Conservation (phyloP, 805 yeast genomes). For the Spathaspora arborariae region DNA sequence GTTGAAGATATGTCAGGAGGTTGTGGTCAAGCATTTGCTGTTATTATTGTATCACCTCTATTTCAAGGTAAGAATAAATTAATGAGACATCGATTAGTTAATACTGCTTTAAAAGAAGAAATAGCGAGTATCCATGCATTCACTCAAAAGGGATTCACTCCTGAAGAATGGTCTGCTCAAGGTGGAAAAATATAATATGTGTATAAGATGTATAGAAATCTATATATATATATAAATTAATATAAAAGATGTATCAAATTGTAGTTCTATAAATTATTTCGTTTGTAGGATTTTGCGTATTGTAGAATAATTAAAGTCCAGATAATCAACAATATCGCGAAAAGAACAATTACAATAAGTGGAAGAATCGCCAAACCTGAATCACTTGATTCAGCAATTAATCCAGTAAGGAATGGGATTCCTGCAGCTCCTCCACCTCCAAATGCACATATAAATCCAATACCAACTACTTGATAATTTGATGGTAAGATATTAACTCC, state of each 20-base stretch:
- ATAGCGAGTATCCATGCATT: slow-evolving; percentile 90
- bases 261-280: slow-evolving; percentile 6
- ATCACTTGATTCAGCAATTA: slow-evolving; percentile 31
- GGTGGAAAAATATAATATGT: slow-evolving; percentile 24
- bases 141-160: slow-evolving; percentile 85
- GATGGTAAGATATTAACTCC: slow-evolving; percentile 61
- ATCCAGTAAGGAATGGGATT: slow-evolving; percentile 63
- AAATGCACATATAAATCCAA: slow-evolving; percentile 72
- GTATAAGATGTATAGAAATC: background rate
- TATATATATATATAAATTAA: background rate
- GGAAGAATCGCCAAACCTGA: slow-evolving; percentile 32
- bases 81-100: slow-evolving; percentile 83
- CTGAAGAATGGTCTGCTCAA: slow-evolving; percentile 71
- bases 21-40: slow-evolving; percentile 97
- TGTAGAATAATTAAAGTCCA: slow-evolving; percentile 21
- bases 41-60: slow-evolving; percentile 67
- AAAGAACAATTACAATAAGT: slow-evolving; percentile 22
- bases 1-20: slow-evolving; percentile 86
- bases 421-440: slow-evolving; percentile 86
- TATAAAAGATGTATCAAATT: background rate
- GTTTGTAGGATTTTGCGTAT: slow-evolving; percentile 6
- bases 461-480: slow-evolving; percentile 57
- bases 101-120: slow-evolving; percentile 75
- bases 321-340: slow-evolving; percentile 17
- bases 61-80: slow-evolving; percentile 83